Evolutionary conservation across 2,329 filamentous ascomycete species (phyloP).

Genomic region (Xylaria sp.): DNA sequence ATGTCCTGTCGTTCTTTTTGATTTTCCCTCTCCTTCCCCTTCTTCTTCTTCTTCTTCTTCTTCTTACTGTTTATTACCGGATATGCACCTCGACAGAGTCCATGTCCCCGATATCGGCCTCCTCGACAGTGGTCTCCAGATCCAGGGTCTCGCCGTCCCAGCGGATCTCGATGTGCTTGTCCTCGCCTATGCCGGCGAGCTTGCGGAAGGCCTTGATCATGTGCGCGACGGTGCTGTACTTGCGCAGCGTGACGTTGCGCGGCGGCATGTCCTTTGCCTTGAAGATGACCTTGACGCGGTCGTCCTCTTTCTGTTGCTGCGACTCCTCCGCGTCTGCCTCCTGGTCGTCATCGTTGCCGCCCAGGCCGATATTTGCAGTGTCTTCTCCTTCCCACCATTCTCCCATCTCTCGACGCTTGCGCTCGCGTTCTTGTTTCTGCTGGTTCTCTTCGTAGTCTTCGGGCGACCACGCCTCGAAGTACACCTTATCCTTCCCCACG

Average conservation of each 20-base stretch:
- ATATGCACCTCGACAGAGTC: constrained; percentile 78
- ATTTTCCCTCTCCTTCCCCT: background rate
- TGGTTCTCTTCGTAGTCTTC: constrained; percentile 61
- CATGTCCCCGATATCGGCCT: constrained; percentile 75
- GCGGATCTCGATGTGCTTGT: constrained; percentile 63
- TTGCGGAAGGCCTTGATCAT: constrained; percentile 67
- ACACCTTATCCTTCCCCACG: constrained; percentile 63
- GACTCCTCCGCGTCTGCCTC: constrained; percentile 28
- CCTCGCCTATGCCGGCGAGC: constrained; percentile 55
- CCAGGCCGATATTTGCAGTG: constrained; percentile 29
- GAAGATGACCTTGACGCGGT: constrained; percentile 55
- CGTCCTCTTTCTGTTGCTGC: constrained; percentile 24
- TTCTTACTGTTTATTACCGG: constrained; percentile 45
- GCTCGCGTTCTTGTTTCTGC: constrained; percentile 54
- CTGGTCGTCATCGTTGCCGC: constrained; percentile 35
- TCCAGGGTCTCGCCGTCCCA: constrained; percentile 80
- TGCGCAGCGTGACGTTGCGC: constrained; percentile 57
- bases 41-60: background rate
- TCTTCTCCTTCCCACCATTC: constrained; percentile 47
- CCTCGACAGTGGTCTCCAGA: constrained; percentile 62
- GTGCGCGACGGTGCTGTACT: constrained; percentile 64
- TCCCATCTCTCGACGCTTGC: constrained; percentile 46
- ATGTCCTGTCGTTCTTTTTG: background rate
- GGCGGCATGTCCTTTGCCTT: constrained; percentile 58
- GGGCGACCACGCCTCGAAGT: constrained; percentile 78